Percentiles rank a stretch among this genome's conserved stretches.
These are phyloP conservation scores for Candida maris DNA, from an alignment of 805 yeast species.

Conservation along the genomic window DNA sequence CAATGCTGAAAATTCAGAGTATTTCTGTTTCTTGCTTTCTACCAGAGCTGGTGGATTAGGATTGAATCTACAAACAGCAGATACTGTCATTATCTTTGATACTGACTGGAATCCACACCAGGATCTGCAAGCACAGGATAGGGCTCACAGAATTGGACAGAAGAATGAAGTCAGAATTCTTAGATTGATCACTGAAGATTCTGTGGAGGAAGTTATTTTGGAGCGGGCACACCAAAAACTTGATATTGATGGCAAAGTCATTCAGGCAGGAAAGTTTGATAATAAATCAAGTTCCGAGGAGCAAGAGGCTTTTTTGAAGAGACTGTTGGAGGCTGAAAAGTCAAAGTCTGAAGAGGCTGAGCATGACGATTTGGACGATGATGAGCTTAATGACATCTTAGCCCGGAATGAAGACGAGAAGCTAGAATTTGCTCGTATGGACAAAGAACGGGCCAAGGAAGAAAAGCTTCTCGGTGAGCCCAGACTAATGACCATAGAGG, in stretches of 20 bases:
- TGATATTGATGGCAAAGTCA: slow-evolving; percentile 85
- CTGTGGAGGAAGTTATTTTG: slow-evolving; percentile 78
- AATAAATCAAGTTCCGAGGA: slow-evolving; percentile 84
- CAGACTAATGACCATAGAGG: slow-evolving; percentile 64
- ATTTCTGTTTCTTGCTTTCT: slow-evolving; percentile 72
- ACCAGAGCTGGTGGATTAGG: slow-evolving; percentile 92
- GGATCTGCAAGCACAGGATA: slow-evolving; percentile 86
- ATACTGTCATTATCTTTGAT: slow-evolving; percentile 80
- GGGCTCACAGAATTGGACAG: slow-evolving; percentile 89
- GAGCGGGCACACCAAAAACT: slow-evolving; percentile 80
- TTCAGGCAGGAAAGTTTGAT: slow-evolving; percentile 88
- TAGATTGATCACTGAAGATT: slow-evolving; percentile 74
- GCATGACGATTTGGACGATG: slow-evolving; percentile 55
- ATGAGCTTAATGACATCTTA: slow-evolving; percentile 67
- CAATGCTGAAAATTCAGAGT: slow-evolving; percentile 73
- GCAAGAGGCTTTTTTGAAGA: slow-evolving; percentile 74
- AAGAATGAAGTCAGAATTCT: slow-evolving; percentile 82
- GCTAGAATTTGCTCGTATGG: slow-evolving; percentile 53
- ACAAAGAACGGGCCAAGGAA: slow-evolving; percentile 44
- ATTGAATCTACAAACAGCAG: slow-evolving; percentile 81
- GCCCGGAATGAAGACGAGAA: slow-evolving; percentile 67
- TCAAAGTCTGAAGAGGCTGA: slow-evolving; percentile 38
- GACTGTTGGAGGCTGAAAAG: slow-evolving; percentile 67
- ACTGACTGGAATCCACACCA: slow-evolving; percentile 93
- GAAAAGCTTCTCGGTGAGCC: slow-evolving; percentile 33